These are phyloP conservation scores for Rhynchosporium secalis DNA, from an alignment of 2,329 filamentous ascomycete species.

Conservation along the genomic window DNA sequence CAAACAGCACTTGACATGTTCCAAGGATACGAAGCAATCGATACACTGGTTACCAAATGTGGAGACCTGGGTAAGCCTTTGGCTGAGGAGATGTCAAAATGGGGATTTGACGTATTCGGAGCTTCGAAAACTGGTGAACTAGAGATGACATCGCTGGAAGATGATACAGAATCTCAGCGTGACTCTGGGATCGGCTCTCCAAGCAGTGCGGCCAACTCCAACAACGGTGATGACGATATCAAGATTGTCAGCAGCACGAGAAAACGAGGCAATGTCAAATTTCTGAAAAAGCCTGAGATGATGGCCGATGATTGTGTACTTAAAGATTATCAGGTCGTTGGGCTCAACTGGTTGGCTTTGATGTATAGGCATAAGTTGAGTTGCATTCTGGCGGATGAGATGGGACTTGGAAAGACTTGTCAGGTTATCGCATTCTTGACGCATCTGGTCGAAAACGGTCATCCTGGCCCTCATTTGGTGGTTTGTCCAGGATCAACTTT, in stretches of 20 bases:
- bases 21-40: conserved; percentile 77
- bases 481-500: conserved; percentile 91
- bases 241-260: conserved; percentile 33
- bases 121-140: conserved; percentile 58
- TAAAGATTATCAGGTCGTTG: conserved; percentile 92
- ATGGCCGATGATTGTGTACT: conserved; percentile 77
- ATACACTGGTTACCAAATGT: conserved; percentile 76
- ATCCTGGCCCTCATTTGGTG: conserved; percentile 74
- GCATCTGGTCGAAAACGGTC: conserved; percentile 70
- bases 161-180: conserved; percentile 43
- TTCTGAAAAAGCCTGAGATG: conserved; percentile 61
- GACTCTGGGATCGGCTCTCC: conserved; percentile 71
- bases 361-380: conserved; percentile 78
- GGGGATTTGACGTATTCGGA: conserved; percentile 67
- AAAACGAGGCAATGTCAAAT: conserved; percentile 33
- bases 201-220: conserved; percentile 42
- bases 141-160: conserved; percentile 52
- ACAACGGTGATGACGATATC: conserved; percentile 45
- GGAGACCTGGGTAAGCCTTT: conserved; percentile 70
- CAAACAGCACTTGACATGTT: conserved; percentile 72
- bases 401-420: conserved; percentile 95
- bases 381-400: conserved; percentile 94
- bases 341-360: conserved; percentile 89
- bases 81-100: conserved; percentile 62
- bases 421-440: conserved; percentile 92